Percentiles rank a stretch among this genome's conserved stretches.
These are phyloP conservation scores for Fusarium sp. DNA, from an alignment of 2,329 filamentous ascomycete genomes.

Conservation along the genomic window DNA sequence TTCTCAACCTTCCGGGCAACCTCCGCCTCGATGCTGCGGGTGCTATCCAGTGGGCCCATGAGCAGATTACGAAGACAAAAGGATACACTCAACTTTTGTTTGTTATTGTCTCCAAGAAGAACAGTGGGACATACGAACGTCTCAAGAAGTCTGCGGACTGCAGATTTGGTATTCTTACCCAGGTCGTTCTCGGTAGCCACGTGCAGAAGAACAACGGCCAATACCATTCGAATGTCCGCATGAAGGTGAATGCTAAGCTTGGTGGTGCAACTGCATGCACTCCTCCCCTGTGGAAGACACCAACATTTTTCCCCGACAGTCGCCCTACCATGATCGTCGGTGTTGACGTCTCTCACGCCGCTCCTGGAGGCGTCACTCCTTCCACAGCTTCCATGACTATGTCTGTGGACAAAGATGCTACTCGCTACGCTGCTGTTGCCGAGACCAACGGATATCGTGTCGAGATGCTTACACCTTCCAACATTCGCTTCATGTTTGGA, in stretches of 20 bases:
- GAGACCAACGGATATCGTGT: slow-evolving; percentile 85
- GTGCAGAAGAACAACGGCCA: slow-evolving; percentile 78
- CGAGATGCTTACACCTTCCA: slow-evolving; percentile 79
- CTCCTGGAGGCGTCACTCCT: slow-evolving; percentile 71
- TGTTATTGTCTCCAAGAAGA: slow-evolving; percentile 79
- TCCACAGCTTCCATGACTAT: slow-evolving; percentile 92
- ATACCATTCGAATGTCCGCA: slow-evolving; percentile 91
- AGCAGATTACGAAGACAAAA: slow-evolving; percentile 64
- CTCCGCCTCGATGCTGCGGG: slow-evolving; percentile 58
- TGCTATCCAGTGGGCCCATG: slow-evolving; percentile 57
- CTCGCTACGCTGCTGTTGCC: slow-evolving; percentile 81
- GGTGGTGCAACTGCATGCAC: slow-evolving; percentile 78
- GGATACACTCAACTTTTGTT: slow-evolving; percentile 80
- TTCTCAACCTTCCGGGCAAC: slow-evolving; percentile 49
- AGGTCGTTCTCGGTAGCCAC: slow-evolving; percentile 80
- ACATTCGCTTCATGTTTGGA: slow-evolving; percentile 73
- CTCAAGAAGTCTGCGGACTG: slow-evolving; percentile 93
- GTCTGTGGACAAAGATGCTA: slow-evolving; percentile 76
- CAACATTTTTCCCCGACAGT: slow-evolving; percentile 51
- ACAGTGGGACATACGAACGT: slow-evolving; percentile 78
- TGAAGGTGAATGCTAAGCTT: slow-evolving; percentile 98
- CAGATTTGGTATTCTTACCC: slow-evolving; percentile 83
- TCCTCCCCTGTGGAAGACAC: slow-evolving; percentile 48
- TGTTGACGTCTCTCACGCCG: slow-evolving; percentile 87
- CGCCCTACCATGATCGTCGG: slow-evolving; percentile 85